Conservation (phyloP, 306 rosid species). For the Phaseolus lunatus region DNA sequence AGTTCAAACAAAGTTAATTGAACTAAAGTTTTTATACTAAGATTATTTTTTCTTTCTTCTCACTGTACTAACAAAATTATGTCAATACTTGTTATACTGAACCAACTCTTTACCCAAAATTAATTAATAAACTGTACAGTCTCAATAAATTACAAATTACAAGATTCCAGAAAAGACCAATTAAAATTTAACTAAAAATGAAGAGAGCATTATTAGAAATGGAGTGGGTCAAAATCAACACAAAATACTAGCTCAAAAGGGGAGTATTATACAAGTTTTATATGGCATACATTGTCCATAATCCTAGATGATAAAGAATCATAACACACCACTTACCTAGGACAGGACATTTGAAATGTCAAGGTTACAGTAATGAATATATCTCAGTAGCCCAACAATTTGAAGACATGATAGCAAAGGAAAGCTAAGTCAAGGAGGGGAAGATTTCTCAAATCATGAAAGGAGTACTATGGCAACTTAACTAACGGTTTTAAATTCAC, state of each 20-base stretch:
- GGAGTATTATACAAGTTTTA: neutral
- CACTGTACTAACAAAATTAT: no score
- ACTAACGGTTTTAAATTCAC: neutral
- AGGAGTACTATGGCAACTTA: neutral
- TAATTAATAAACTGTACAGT: neutral
- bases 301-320: neutral
- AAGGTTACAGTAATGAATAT: neutral
- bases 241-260: neutral
- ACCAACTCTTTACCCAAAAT: no score
- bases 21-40: no score
- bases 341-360: neutral
- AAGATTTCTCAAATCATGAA: neutral
- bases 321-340: neutral
- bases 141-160: conserved; percentile 2
- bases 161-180: neutral
- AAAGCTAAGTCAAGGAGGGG: neutral
- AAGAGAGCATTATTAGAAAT: neutral
- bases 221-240: neutral
- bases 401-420: neutral
- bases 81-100: no score
- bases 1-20: no score
- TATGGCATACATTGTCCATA: neutral
- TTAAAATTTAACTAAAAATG: conserved; percentile 15
- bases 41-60: no score
- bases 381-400: neutral